Evolutionary conservation across 257 asterid genomes (phyloP).

Genomic region (Jasminum sambac): DNA sequence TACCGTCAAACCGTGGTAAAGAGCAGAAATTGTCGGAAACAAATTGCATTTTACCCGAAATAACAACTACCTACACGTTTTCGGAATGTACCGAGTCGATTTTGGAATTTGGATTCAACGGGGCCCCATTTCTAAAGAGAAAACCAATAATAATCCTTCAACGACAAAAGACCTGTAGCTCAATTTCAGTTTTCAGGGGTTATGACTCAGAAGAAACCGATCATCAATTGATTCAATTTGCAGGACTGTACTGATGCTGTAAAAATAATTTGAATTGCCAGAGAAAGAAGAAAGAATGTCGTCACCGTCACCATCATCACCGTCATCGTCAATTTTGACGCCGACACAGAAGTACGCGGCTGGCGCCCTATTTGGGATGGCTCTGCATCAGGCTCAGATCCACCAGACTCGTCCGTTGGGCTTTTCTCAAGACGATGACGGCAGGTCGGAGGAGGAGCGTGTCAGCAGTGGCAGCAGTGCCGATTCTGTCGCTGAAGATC

Average conservation of each 20-base stretch:
- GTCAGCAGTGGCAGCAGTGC: constrained; percentile 59
- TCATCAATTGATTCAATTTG: not conserved
- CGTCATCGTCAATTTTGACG: constrained; percentile 54
- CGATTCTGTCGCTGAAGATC: constrained; percentile 67
- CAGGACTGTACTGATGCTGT: not conserved
- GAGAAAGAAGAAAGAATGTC: constrained; percentile 31
- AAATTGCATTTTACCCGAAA: not conserved
- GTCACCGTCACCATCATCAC: constrained; percentile 29
- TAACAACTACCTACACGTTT: not conserved
- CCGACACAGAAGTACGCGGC: constrained; percentile 81
- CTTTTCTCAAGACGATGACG: constrained; percentile 39
- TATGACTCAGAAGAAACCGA: not conserved
- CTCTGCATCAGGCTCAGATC: constrained; percentile 75
- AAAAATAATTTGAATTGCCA: not conserved
- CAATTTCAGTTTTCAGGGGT: not conserved
- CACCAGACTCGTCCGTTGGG: constrained; percentile 76
- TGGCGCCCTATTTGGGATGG: constrained; percentile 67
- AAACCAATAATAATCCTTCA: not conserved
- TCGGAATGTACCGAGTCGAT: not conserved
- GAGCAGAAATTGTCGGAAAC: not conserved
- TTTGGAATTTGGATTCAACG: not conserved
- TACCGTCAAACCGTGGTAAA: not conserved
- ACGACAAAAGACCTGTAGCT: not conserved
- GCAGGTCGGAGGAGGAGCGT: constrained; percentile 47
- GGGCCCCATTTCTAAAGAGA: not conserved